A percentile compares a stretch with the other conserved stretches of the same genome.
Evolutionary conservation across 225 moss, liverwort and hornwort species (phyloP).

Genomic region (Marchantia paleacea): DNA sequence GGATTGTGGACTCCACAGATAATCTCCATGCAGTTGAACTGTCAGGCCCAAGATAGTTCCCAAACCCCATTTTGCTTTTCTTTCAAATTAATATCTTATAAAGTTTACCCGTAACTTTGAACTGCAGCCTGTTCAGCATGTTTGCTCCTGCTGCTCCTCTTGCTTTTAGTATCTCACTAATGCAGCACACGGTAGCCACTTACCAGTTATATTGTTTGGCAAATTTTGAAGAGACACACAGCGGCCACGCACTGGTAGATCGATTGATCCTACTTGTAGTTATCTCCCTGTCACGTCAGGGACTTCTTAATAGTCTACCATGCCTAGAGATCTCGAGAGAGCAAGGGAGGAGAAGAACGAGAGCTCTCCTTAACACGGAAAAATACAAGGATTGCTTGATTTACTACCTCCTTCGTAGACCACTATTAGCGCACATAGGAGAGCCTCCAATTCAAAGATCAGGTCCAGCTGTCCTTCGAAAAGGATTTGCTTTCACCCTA

Average conservation of each 20-base stretch:
- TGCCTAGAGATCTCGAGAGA: conserved; percentile 22
- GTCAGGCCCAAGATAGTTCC: conserved; percentile 53
- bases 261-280: conserved; percentile 28
- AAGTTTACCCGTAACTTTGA: conserved; percentile 30
- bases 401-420: conserved; percentile 9
- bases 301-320: conserved; percentile 28
- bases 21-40: conserved; percentile 62
- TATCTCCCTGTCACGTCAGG: conserved; percentile 20
- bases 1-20: conserved; percentile 60
- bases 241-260: conserved; percentile 24
- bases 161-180: conserved; percentile 39
- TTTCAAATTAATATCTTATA: conserved; percentile 33
- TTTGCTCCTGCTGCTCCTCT: conserved; percentile 27
- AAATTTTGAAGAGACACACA: conserved; percentile 32
- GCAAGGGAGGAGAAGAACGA: conserved; percentile 2
- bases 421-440: conserved; percentile 4
- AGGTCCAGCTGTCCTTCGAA: conserved; percentile 24
- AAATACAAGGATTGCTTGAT: conserved; percentile 8
- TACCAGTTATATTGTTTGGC: conserved; percentile 28
- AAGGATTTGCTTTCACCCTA: conserved; percentile 16
- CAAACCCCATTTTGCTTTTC: conserved; percentile 4
- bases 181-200: conserved; percentile 27
- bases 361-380: conserved; percentile 5
- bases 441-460: conserved; percentile 29
- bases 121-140: conserved; percentile 28